Base-by-base conservation (phyloP, 73 alveolate genomes). In the Paramecium bursaria region DNA sequence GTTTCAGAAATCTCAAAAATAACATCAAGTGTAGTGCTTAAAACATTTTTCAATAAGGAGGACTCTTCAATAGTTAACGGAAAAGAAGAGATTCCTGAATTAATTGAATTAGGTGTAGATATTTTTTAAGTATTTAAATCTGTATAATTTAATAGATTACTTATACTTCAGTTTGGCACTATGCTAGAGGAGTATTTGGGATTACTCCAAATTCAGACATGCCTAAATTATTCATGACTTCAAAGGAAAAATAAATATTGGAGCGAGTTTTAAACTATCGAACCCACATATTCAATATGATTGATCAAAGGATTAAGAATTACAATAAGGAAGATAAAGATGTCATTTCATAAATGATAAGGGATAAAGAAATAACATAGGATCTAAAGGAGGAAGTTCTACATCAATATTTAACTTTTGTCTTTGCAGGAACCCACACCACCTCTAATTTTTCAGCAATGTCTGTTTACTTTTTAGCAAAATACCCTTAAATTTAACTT, bases 401-500 rank as follows among this genome's bases (percentile, higher is more conserved):
- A 15, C 60, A 76, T 42, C 23, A 76, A 52, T 76, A 76, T 15
- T 6, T 76, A 9, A 76, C 88, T 4, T 76, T 76, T 53, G 74
- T 50, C 0, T 76, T 76, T 76, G 88, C 88, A 27, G 88, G 88
- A 51, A 76, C 75, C 15, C 79, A 76, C 14, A 76, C 88, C 15
- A 76, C 88, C n/a, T 50, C 88, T 51, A 76, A 76, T 76, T 15
- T 13, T 4, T 52, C 75, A 15, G 74, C 75, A 0, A 51, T 76
- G 88, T 51, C 88, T 0, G 19, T 76, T 17, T 76, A 76, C 22
- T 47, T 46, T 30, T 76, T 76, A 29, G 79, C 46, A 6, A 50
- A 51, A 7, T 26, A 76, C 22, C 44, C 26, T 17, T 14, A 25
- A 7, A 29, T 76, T 50, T 52, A 76, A 23, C 11, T 50, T n/a